These are phyloP conservation scores for Anthoceros angustus DNA, from an alignment of 225 moss, liverwort and hornwort species.

Conservation along the genomic window DNA sequence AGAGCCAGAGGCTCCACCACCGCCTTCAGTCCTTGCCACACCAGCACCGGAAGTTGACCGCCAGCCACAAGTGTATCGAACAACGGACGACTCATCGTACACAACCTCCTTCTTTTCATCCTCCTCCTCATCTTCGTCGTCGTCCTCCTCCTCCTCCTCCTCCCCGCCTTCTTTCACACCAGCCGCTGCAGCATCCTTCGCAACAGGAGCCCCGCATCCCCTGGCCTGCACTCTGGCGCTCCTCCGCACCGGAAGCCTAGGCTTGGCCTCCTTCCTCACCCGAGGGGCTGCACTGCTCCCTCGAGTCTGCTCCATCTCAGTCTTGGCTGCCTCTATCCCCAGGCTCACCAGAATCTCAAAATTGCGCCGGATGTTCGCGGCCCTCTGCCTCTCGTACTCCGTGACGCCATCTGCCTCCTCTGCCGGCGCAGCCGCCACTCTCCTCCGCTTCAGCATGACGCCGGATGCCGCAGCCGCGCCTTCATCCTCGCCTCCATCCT, in stretches of 20 bases:
- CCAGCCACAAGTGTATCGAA: neutral
- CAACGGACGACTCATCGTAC: neutral
- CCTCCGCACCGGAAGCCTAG: neutral
- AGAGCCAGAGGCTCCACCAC: neutral
- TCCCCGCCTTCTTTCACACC: neutral
- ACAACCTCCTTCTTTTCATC: neutral
- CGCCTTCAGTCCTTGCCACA: neutral
- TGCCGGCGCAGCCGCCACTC: neutral
- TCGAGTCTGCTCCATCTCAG: slow-evolving; percentile 8
- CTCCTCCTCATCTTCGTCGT: neutral
- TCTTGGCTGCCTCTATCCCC: slow-evolving; percentile 12
- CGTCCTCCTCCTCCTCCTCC: neutral
- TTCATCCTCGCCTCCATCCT: no score
- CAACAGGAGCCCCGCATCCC: neutral
- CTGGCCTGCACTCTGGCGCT: neutral
- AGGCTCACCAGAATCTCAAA: slow-evolving; percentile 12
- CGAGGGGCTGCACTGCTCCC: slow-evolving; percentile 7
- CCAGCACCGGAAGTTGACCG: neutral
- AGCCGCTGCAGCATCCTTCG: neutral
- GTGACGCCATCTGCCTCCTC: slow-evolving; percentile 7
- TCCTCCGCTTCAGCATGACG: neutral
- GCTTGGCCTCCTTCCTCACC: slow-evolving; percentile 10
- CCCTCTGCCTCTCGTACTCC: slow-evolving; percentile 23
- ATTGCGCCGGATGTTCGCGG: slow-evolving; percentile 9
- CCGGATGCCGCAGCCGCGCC: no score